A percentile compares a stretch with the other conserved stretches of the same genome.
phyloP scores from a whole-genome alignment of 1,139 yeast genomes.

The Suhomyces coccinellae region DNA sequence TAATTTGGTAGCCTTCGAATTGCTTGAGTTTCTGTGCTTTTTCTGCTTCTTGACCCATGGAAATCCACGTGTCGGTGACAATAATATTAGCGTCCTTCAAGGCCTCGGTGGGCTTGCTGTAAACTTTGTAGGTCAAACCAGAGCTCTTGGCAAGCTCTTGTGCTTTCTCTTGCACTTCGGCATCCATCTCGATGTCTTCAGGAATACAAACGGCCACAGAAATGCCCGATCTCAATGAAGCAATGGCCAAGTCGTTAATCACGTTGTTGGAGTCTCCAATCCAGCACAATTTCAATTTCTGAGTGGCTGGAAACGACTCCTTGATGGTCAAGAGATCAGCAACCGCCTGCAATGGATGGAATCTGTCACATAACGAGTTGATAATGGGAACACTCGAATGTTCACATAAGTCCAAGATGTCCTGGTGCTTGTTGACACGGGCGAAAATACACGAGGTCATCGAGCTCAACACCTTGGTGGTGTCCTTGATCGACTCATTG shows the following conservation, averaged over 20 bases:
- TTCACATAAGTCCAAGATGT: conserved; percentile 72
- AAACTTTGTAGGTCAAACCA: conserved; percentile 58
- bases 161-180: conserved; percentile 58
- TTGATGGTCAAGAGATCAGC: conserved; percentile 85
- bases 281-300: conserved; percentile 86
- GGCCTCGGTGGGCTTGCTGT: conserved; percentile 73
- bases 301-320: conserved; percentile 61
- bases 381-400: conserved; percentile 87
- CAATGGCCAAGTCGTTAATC: conserved; percentile 89
- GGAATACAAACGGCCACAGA: conserved; percentile 86
- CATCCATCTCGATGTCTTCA: conserved; percentile 61
- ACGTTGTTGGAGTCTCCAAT: conserved; percentile 97
- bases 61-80: conserved; percentile 97
- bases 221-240: conserved; percentile 83
- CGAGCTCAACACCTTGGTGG: conserved; percentile 84
- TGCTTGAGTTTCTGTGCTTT: conserved; percentile 69
- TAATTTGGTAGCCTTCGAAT: conserved; percentile 84
- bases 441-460: conserved; percentile 97
- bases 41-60: conserved; percentile 95
- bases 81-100: conserved; percentile 72
- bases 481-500: conserved; percentile 85
- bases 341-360: conserved; percentile 94
- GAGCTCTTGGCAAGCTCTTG: conserved; percentile 50
- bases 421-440: conserved; percentile 84
- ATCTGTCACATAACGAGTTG: conserved; percentile 88